Percentiles rank a stretch among this genome's conserved stretches.
These are phyloP conservation scores for Inga oerstediana DNA, from an alignment of 306 rosid species.

Conservation along the genomic window DNA sequence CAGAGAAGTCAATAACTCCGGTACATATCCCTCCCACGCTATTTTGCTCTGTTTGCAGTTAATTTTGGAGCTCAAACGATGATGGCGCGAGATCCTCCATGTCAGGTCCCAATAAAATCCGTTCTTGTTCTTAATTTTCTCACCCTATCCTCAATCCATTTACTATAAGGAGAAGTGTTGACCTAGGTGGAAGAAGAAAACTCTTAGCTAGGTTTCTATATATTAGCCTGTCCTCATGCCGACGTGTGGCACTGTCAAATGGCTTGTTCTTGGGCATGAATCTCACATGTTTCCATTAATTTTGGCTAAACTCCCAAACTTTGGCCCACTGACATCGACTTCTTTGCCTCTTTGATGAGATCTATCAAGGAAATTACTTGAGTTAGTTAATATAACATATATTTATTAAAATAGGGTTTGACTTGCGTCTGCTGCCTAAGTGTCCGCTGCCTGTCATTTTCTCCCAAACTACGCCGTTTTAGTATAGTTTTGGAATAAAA, in stretches of 20 bases:
- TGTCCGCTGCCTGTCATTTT: no score
- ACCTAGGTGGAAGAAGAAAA: background rate
- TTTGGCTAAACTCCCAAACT: background rate
- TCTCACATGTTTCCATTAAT: no score
- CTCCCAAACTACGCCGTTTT: no score
- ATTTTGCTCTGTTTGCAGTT: background rate
- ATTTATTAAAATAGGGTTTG: no score
- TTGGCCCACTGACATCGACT: background rate
- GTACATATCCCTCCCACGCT: background rate
- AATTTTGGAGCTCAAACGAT: background rate
- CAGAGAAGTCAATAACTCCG: background rate
- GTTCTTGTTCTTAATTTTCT: background rate
- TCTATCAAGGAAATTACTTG: background rate
- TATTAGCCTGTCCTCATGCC: background rate
- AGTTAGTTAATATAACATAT: no score
- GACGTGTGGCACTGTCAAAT: background rate
- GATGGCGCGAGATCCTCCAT: background rate
- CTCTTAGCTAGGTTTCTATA: background rate
- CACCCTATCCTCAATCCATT: background rate
- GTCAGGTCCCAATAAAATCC: background rate
- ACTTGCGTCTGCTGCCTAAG: no score
- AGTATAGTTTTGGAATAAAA: no score
- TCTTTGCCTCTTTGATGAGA: background rate
- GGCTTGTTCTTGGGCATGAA: background rate
- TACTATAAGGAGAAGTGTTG: background rate